A percentile compares a stretch with the other conserved stretches of the same genome.
Conservation (phyloP, 805 yeast species). For the Sugiyamaella qingdaonensis region DNA sequence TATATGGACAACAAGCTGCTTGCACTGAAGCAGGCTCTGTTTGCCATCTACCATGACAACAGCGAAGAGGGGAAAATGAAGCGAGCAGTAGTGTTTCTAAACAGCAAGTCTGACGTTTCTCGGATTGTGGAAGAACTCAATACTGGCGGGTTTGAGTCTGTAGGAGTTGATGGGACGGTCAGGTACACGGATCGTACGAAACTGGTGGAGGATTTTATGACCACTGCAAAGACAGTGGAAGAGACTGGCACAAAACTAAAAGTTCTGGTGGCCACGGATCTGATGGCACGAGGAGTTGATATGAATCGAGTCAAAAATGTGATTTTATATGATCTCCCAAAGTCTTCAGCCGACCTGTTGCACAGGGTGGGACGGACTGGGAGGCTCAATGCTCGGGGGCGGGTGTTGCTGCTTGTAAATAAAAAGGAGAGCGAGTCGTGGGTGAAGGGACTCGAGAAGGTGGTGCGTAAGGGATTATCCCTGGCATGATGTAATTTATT, state of each 20-base stretch:
- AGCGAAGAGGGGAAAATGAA: constrained; percentile 73
- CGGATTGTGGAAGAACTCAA: constrained; percentile 53
- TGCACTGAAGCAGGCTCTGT: constrained; percentile 83
- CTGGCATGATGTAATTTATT: constrained; percentile 6
- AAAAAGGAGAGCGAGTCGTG: constrained; percentile 65
- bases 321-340: constrained; percentile 79
- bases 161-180: constrained; percentile 65
- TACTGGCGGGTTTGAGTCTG: constrained; percentile 53
- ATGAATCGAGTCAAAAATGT: constrained; percentile 79
- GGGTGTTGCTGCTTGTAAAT: constrained; percentile 76
- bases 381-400: constrained; percentile 81
- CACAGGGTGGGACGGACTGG: constrained; percentile 96
- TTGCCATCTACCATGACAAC: constrained; percentile 79
- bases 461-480: constrained; percentile 34
- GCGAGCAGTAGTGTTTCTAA: constrained; percentile 80
- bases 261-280: constrained; percentile 81
- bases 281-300: constrained; percentile 86
- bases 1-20: constrained; percentile 78
- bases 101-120: constrained; percentile 60
- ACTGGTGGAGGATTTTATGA: constrained; percentile 59
- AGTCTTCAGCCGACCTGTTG: constrained; percentile 75
- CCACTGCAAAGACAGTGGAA: constrained; percentile 29
- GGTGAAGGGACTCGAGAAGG: constrained; percentile 75
- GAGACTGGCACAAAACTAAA: constrained; percentile 40
- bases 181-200: constrained; percentile 53